phyloP scores from a whole-genome alignment of 129 eudicot genomes.

The Flaveria brownii region DNA sequence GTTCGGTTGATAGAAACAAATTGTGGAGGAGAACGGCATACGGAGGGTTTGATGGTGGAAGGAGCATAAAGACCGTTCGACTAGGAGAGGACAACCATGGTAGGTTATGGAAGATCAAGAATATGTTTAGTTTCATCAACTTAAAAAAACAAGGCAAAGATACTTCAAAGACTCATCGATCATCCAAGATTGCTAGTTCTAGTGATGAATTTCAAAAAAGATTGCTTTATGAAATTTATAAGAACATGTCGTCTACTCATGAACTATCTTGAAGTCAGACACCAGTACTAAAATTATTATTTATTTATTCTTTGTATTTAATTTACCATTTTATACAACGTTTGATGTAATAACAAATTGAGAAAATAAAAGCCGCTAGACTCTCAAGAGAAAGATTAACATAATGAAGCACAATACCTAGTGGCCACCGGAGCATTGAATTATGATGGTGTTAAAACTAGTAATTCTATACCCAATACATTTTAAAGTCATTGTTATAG shows the following conservation, averaged over 20 bases:
- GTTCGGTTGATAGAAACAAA: slow-evolving; percentile 18
- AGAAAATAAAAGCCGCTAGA: too few species aligned
- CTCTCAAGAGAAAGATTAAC: too few species aligned
- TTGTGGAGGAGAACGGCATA: slow-evolving; percentile 24
- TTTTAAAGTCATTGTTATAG: too few species aligned
- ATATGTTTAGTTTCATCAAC: neutral
- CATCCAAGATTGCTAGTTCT: neutral
- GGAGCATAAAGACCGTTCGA: slow-evolving; percentile 21
- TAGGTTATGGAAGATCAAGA: slow-evolving; percentile 12
- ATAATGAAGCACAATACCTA: too few species aligned
- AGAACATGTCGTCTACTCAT: slow-evolving; percentile 7
- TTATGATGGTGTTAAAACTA: too few species aligned
- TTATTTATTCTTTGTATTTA: too few species aligned
- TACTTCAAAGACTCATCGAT: neutral
- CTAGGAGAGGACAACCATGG: slow-evolving; percentile 25
- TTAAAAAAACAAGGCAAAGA: neutral
- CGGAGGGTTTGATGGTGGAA: slow-evolving; percentile 22
- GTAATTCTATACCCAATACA: too few species aligned
- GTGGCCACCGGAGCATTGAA: too few species aligned
- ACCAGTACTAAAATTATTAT: too few species aligned
- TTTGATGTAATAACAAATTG: too few species aligned
- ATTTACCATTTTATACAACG: too few species aligned
- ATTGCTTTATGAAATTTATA: slow-evolving; percentile 15
- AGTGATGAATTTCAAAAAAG: slow-evolving; percentile 9
- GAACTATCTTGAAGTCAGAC: neutral